These are phyloP conservation scores for Trichosanthes cucumerina DNA, from an alignment of 306 rosid genomes.

Conservation along the genomic window DNA sequence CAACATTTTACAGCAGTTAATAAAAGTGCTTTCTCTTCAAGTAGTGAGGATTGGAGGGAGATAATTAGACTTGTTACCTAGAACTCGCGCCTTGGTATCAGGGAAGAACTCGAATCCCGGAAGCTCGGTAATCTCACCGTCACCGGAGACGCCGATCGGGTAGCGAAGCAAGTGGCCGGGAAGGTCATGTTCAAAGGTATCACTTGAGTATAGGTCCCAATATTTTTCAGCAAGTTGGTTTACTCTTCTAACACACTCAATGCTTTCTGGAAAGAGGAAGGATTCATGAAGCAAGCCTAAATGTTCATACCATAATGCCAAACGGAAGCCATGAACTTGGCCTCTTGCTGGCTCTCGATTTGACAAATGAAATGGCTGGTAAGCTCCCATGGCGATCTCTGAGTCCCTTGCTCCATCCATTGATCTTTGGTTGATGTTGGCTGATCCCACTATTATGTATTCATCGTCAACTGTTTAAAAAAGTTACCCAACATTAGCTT, in stretches of 20 bases:
- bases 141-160: slow-evolving; percentile 23
- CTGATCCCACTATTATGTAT: slow-evolving; percentile 45
- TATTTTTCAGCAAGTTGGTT: slow-evolving; percentile 36
- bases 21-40: not conserved
- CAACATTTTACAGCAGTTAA: not conserved
- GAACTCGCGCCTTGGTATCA: slow-evolving; percentile 36
- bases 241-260: slow-evolving; percentile 26
- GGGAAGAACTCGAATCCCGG: slow-evolving; percentile 37
- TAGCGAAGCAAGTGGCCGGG: slow-evolving; percentile 44
- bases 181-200: slow-evolving; percentile 26
- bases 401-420: slow-evolving; percentile 45
- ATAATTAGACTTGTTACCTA: slow-evolving; percentile 31
- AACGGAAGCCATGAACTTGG: slow-evolving; percentile 39
- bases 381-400: slow-evolving; percentile 46
- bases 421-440: slow-evolving; percentile 45
- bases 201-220: slow-evolving; percentile 41
- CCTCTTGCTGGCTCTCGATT: slow-evolving; percentile 35
- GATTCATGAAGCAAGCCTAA: slow-evolving; percentile 34
- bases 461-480: slow-evolving; percentile 33
- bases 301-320: slow-evolving; percentile 42
- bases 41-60: slow-evolving; percentile 42
- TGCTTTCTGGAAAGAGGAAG: slow-evolving; percentile 32
- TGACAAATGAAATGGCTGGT: slow-evolving; percentile 35
- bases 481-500: not conserved
- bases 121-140: slow-evolving; percentile 20